Conservation (phyloP, 805 yeast species). For the Suhomyces xylopsoci region DNA sequence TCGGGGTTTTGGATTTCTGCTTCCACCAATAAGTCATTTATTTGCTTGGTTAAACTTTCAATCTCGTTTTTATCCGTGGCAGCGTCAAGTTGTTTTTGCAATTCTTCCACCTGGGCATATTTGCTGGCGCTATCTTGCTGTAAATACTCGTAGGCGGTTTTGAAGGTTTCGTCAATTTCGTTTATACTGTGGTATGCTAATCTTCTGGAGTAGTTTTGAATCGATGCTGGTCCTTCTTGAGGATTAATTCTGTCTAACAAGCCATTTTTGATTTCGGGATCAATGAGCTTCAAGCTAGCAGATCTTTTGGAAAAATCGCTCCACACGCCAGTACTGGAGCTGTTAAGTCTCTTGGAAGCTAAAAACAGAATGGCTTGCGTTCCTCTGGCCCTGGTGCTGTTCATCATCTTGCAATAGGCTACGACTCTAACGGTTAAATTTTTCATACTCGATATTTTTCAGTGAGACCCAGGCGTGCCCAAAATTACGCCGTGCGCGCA, state of each 20-base stretch:
- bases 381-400: not conserved
- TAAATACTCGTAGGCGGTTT: conserved; percentile 60
- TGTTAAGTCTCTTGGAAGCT: conserved; percentile 5
- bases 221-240: conserved; percentile 50
- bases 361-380: not conserved
- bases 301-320: conserved; percentile 30
- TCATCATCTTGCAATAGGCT: not conserved
- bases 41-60: conserved; percentile 8
- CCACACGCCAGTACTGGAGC: conserved; percentile 27
- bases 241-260: conserved; percentile 23
- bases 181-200: conserved; percentile 63
- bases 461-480: not conserved
- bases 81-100: conserved; percentile 26
- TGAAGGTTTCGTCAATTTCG: conserved; percentile 70
- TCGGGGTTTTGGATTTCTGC: conserved; percentile 84
- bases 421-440: not conserved
- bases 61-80: conserved; percentile 15
- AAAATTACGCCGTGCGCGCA: not conserved
- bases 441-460: conserved; percentile 1
- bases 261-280: conserved; percentile 18
- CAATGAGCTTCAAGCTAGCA: conserved; percentile 21
- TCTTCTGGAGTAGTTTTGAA: conserved; percentile 42
- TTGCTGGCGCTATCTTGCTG: conserved; percentile 44
- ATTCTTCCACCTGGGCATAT: conserved; percentile 38
- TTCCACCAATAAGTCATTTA: conserved; percentile 40